Conservation (phyloP, 2,329 filamentous ascomycete species). For the Colletotrichum sp. region DNA sequence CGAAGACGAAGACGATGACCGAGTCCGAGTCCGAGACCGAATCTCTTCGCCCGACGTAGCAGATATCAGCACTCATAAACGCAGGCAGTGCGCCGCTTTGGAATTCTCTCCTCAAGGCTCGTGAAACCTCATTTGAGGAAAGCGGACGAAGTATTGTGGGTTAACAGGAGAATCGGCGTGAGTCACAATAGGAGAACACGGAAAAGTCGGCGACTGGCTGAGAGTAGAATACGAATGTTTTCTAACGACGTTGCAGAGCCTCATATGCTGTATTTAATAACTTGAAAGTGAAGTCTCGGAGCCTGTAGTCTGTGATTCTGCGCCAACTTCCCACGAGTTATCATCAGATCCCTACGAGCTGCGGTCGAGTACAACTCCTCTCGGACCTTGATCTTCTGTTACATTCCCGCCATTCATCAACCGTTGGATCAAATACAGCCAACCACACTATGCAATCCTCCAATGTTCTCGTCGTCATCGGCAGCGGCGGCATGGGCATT, state of each 20-base stretch:
- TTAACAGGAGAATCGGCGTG: not conserved
- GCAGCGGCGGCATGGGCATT: not conserved
- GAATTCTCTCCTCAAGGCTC: not conserved
- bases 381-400: not conserved
- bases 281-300: accelerated
- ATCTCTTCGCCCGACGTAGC: accelerated
- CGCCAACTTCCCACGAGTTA: not conserved
- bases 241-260: not conserved
- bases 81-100: not conserved
- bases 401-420: not conserved
- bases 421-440: not conserved
- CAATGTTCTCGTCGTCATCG: not conserved
- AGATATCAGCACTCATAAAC: not conserved
- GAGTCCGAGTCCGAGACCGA: not conserved
- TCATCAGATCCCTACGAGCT: not conserved
- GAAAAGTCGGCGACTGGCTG: not conserved
- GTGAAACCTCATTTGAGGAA: not conserved
- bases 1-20: not conserved
- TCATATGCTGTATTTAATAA: not conserved
- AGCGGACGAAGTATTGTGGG: accelerated
- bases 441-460: not conserved
- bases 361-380: not conserved
- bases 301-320: not conserved
- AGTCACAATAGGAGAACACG: not conserved
- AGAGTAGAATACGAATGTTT: accelerated